Base-by-base conservation (phyloP, 768 basidiomycete genomes). In the Phlebiopsis flavidoalba region DNA sequence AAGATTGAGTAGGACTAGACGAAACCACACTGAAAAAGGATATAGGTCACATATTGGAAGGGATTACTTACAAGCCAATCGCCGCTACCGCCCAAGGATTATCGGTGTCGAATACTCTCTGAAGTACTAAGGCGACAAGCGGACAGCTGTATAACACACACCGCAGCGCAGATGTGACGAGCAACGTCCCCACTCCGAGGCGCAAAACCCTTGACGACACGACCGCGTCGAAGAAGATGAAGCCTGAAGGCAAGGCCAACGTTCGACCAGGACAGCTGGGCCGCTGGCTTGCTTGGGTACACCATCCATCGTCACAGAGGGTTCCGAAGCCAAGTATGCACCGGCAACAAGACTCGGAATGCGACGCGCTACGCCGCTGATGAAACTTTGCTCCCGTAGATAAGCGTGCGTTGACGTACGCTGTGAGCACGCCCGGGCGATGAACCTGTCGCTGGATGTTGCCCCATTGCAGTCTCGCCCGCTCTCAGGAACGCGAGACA, bases 121-220 rank as follows among this genome's bases (percentile, higher is more conserved):
- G 83, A n/a, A 94, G 71, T 8, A 93, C 67, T 22, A 84, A 73
- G 0, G 86, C 88, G 62, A 95, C 87, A 12, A 92, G 72, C 15
- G 84, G n/a, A 83, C 21, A 95, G 81, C 74, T 95, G 93, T 8
- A 88, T 73, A 19, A 91, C 75, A 70, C 75, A 70, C 93, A 95
- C 70, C 93, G 77, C 45, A 85, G 58, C 0, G 91, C 85, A 0
- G 91, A 83, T 8, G 85, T 81, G 21, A 90, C 66, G 19, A 95
- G 80, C 5, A 86, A 85, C 0, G 77, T 70, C 0, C 87, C 89
- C 47, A 94, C 77, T 2, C 85, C 88, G 17, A 95, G 82, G 4
- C 84, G 78, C 60, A 93, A 81, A 0, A 77, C 64, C 5, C 79
- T 74, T n/a, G n/a, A n/a, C 1, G 93, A 93, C 5, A 93, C 62